These are phyloP conservation scores for Isatis tinctoria DNA, from an alignment of 345 rosid species.

Conservation along the genomic window DNA sequence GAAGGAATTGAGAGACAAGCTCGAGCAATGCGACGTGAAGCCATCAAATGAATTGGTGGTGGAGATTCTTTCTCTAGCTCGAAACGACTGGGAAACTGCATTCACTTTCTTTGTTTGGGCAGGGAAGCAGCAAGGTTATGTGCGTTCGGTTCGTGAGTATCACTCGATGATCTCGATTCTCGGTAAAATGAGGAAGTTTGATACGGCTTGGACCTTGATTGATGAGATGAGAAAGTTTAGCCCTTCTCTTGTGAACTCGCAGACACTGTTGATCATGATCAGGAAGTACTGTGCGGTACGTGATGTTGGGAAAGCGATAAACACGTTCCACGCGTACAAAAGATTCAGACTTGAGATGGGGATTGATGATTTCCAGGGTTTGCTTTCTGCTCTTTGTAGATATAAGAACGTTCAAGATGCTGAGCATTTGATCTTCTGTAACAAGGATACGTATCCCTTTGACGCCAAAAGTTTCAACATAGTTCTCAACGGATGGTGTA, in stretches of 20 bases:
- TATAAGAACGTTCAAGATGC: conserved; percentile 93
- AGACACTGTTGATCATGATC: conserved; percentile 82
- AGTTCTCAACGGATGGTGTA: conserved; percentile 87
- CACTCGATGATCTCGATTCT: conserved; percentile 80
- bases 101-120: conserved; percentile 89
- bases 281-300: conserved; percentile 80
- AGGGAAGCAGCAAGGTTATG: conserved; percentile 57
- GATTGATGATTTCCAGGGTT: conserved; percentile 81
- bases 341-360: conserved; percentile 54
- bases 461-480: conserved; percentile 80
- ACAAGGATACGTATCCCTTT: conserved; percentile 58
- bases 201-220: conserved; percentile 81
- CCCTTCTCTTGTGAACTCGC: conserved; percentile 60
- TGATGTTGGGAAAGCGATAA: conserved; percentile 78
- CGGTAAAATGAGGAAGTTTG: conserved; percentile 86
- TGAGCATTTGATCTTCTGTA: conserved; percentile 82
- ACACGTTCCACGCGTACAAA: conserved; percentile 71
- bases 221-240: conserved; percentile 72
- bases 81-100: conserved; percentile 86
- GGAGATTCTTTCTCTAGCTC: conserved; percentile 64
- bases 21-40: conserved; percentile 52
- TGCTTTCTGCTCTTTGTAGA: conserved; percentile 88
- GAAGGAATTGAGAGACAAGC: conserved; percentile 45
- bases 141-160: conserved; percentile 55
- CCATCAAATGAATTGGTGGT: conserved; percentile 57